phyloP scores from a whole-genome alignment of 345 rosid genomes.

The Cardiospermum halicacabum region DNA sequence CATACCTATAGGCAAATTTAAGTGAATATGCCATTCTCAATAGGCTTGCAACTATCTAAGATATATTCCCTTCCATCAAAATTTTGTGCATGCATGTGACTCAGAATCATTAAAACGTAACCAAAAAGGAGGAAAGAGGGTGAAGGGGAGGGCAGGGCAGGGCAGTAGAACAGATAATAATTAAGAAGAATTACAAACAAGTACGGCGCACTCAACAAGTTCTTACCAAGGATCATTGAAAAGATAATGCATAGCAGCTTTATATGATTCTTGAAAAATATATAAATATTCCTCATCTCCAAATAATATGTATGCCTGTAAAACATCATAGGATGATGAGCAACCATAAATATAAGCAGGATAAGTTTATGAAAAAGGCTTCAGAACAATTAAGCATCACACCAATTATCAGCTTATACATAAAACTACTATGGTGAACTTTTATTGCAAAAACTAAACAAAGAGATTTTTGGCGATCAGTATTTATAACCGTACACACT shows the following conservation, averaged over 20 bases:
- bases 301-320: constrained; percentile 90
- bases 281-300: constrained; percentile 92
- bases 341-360: background rate
- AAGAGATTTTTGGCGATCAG: background rate
- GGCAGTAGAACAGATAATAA: constrained; percentile 2
- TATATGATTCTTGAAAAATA: constrained; percentile 94
- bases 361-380: background rate
- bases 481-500: background rate
- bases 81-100: no score
- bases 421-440: background rate
- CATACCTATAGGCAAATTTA: constrained; percentile 59
- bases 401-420: background rate
- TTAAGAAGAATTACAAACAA: constrained; percentile 22
- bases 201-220: constrained; percentile 19
- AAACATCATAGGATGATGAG: constrained; percentile 15
- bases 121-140: background rate
- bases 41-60: background rate
- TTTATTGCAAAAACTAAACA: background rate
- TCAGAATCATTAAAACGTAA: no score
- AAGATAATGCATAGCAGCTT: constrained; percentile 84
- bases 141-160: background rate
- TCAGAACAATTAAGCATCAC: background rate
- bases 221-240: constrained; percentile 95
- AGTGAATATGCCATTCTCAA: background rate
- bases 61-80: background rate